These are phyloP conservation scores for Boechera retrofracta DNA, from an alignment of 345 rosid species.

Conservation along the genomic window DNA sequence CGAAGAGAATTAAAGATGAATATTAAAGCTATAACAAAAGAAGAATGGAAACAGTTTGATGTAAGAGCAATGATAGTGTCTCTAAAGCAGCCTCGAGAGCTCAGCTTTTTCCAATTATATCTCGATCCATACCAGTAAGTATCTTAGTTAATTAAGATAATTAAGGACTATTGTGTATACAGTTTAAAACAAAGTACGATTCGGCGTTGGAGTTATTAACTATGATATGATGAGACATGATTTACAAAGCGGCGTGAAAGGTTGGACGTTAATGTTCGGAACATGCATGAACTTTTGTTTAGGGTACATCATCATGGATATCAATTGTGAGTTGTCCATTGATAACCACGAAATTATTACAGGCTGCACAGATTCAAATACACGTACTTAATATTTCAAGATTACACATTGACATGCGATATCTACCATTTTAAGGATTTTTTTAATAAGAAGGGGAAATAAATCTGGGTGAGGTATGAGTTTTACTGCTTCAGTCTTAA, in stretches of 20 bases:
- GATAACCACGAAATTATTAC: constrained; percentile 15
- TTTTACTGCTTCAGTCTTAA: too few relatives aligned
- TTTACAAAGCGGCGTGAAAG: constrained; percentile 44
- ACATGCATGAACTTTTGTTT: constrained; percentile 33
- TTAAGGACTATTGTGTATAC: constrained; percentile 15
- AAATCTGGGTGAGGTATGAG: background rate
- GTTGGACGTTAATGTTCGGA: constrained; percentile 39
- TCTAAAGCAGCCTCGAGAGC: constrained; percentile 37
- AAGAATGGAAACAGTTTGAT: constrained; percentile 43
- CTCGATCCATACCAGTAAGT: constrained; percentile 6
- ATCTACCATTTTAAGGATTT: background rate
- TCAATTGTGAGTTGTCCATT: constrained; percentile 25
- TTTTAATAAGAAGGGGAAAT: background rate
- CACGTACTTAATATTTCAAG: background rate
- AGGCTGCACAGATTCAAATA: constrained; percentile 27
- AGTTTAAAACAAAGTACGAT: constrained; percentile 34
- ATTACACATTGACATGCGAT: background rate
- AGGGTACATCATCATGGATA: constrained; percentile 41
- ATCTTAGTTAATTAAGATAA: constrained; percentile 17
- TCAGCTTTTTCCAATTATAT: constrained; percentile 28
- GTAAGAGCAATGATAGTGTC: constrained; percentile 48
- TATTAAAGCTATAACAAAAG: constrained; percentile 35
- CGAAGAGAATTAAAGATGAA: constrained; percentile 31
- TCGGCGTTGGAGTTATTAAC: constrained; percentile 38
- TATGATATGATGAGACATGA: constrained; percentile 43